These are phyloP conservation scores for Trametes sp. DNA, from an alignment of 1,284 basidiomycete species.

Conservation along the genomic window DNA sequence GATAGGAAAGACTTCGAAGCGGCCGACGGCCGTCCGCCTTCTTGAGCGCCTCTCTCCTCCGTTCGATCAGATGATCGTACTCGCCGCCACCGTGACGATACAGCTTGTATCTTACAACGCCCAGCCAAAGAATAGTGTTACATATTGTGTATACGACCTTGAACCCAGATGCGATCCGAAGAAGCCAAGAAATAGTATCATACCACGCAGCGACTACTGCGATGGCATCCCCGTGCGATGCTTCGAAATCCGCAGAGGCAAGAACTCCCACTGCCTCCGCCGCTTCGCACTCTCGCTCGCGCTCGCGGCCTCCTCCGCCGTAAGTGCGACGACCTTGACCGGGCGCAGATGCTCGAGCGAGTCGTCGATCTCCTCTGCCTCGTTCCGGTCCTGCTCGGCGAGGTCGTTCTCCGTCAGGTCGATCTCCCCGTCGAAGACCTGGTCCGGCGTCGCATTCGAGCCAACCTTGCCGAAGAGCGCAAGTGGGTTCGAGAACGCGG, in stretches of 20 bases:
- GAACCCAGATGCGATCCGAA: not conserved
- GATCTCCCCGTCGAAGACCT: constrained; percentile 69
- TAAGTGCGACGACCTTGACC: constrained; percentile 51
- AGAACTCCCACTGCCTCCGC: constrained; percentile 49
- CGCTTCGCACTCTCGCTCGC: constrained; percentile 42
- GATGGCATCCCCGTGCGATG: constrained; percentile 30
- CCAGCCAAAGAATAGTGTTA: not conserved
- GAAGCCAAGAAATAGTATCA: too few relatives aligned
- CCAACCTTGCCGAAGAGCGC: constrained; percentile 53
- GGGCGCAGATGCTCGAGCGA: constrained; percentile 57
- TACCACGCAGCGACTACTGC: constrained; percentile 6
- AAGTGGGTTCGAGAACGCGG: constrained; percentile 58
- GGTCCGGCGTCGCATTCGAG: constrained; percentile 61
- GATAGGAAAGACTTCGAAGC: constrained; percentile 23
- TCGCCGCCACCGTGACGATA: not conserved
- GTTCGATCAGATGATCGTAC: constrained; percentile 9
- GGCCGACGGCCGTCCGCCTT: constrained; percentile 4
- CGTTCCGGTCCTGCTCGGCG: constrained; percentile 75
- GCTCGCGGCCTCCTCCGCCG: constrained; percentile 39
- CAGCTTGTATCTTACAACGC: not conserved
- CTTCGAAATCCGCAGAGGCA: constrained; percentile 45
- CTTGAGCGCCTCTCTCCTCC: too few relatives aligned
- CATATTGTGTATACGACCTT: too few relatives aligned
- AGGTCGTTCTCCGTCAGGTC: constrained; percentile 80
- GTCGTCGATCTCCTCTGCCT: constrained; percentile 80